phyloP scores from a whole-genome alignment of 1,284 basidiomycete species.

The Ceratorhiza oryzae-sativae region DNA sequence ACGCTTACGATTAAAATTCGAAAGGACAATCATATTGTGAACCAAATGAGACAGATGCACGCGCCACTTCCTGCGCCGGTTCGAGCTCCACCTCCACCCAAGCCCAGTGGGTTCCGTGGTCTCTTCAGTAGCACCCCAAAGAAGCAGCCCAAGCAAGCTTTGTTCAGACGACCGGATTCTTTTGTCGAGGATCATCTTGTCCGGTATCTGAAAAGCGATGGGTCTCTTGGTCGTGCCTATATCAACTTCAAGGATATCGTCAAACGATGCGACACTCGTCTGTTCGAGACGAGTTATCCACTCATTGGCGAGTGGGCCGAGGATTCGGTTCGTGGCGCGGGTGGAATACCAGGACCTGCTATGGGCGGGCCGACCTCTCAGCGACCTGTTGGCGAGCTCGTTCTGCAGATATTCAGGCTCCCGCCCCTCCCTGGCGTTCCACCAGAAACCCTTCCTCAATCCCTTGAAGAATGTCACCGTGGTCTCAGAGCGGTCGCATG shows the following conservation, averaged over 20 bases:
- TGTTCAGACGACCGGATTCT: conserved; percentile 48
- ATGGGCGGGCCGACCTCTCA: conserved; percentile 46
- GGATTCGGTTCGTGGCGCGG: conserved; percentile 47
- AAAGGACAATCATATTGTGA: conserved; percentile 79
- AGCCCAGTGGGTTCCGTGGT: conserved; percentile 60
- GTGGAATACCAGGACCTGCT: conserved; percentile 60
- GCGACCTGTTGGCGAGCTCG: conserved; percentile 73
- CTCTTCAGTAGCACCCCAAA: conserved; percentile 82
- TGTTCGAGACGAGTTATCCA: conserved; percentile 85
- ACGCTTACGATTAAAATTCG: conserved; percentile 84
- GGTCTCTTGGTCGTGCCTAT: conserved; percentile 80
- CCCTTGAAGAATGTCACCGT: conserved; percentile 89
- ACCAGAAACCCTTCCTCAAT: conserved; percentile 82
- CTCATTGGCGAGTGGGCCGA: conserved; percentile 78
- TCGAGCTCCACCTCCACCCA: conserved; percentile 53
- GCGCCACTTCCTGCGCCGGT: conserved; percentile 57
- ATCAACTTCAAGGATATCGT: conserved; percentile 87
- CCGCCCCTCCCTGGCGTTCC: conserved; percentile 86
- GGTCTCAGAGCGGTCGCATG: conserved; percentile 87
- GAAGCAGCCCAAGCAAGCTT: conserved; percentile 62
- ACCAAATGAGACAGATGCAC: conserved; percentile 70
- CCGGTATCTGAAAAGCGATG: conserved; percentile 80
- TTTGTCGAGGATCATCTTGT: conserved; percentile 69
- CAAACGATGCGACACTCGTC: conserved; percentile 76
- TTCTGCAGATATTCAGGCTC: conserved; percentile 87